Percentiles rank a stretch among this genome's conserved stretches.
Evolutionary conservation across 108 stramenopile species (phyloP).

Genomic region (Chaetoceros tenuissimus): DNA sequence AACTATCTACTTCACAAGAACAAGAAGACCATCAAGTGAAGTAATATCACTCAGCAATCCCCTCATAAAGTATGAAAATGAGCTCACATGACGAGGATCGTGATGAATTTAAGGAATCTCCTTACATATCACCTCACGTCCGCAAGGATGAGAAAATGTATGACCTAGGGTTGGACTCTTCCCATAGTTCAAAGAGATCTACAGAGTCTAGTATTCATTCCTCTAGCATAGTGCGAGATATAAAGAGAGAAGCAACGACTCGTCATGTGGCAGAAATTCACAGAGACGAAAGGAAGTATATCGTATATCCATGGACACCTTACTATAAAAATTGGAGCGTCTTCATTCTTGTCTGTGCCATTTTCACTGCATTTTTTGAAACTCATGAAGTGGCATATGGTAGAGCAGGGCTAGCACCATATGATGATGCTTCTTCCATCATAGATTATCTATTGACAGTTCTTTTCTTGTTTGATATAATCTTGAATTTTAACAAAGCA

Average conservation of each 20-base stretch:
- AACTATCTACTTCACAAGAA: too few species aligned
- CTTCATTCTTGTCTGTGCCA: constrained; percentile 30
- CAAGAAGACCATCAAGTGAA: too few species aligned
- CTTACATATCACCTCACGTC: too few species aligned
- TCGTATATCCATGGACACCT: constrained; percentile 31
- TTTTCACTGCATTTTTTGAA: constrained; percentile 38
- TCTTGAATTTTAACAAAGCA: constrained; percentile 44
- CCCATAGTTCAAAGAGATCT: too few species aligned
- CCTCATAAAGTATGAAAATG: too few species aligned
- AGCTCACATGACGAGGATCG: too few species aligned
- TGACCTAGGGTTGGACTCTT: too few species aligned
- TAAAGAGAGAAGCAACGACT: background rate
- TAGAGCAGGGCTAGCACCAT: constrained; percentile 13
- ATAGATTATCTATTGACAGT: constrained; percentile 27
- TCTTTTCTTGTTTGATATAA: constrained; percentile 42
- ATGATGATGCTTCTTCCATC: constrained; percentile 22
- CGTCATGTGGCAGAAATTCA: too few species aligned
- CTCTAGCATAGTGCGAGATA: background rate
- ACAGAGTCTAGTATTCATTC: background rate
- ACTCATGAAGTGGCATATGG: constrained; percentile 42
- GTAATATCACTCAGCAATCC: too few species aligned
- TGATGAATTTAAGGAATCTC: too few species aligned
- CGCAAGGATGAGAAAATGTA: too few species aligned
- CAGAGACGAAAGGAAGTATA: background rate
- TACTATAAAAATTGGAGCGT: constrained; percentile 41